Evolutionary conservation across 1,284 basidiomycete species (phyloP), one percentile per base, ranked within the genome.

Genomic region (Pisolithus thermaeus): DNA sequence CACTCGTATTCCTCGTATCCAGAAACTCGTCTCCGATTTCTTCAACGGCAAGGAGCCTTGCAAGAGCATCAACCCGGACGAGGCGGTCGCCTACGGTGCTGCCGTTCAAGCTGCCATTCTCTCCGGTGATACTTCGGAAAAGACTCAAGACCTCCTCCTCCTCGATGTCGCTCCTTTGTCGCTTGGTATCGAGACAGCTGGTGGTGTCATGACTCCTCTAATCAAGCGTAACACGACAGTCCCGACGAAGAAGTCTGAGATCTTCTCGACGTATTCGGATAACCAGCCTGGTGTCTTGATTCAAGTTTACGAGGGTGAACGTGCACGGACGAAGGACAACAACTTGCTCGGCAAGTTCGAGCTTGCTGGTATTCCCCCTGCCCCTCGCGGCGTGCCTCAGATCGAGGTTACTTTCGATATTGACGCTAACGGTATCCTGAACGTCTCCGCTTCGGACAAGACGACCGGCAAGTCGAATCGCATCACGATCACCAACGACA

Each of bases 271-370:
- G 40, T 97, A 96, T 79, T 88, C 94, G 59, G 96, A 99, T 81
- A 98, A 99, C 81, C 97, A 99, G 73, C 93, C 95, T 56, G 92
- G 92, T 82, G 96, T 99, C 52, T 82, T 97, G 66, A 97, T 99
- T 75, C 96, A 97, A 73, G 96, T 99, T 55, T 99, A 83, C 76
- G 96, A 99, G 81, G 96, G 97, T 76, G 97, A 99, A 77, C 94
- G 96, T 81, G 92, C 95, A 50, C 90, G 94, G 67, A 97, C 95
- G 59, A 98, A 97, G 83, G 97, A 99, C 79, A 98, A 97, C 83
- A 97, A 97, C 80, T 72, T 98, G 50, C 92, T 99, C 73, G 96
- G 96, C 69, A 97, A 98, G 77, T 99, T 98, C 77, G 95, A 98
- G 76, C 90, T 98, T 49, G 87, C 94, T 51, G 95, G 95, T 58